These are phyloP conservation scores for Fusarium compactum DNA, from an alignment of 2,329 filamentous ascomycete species.

Conservation along the genomic window DNA sequence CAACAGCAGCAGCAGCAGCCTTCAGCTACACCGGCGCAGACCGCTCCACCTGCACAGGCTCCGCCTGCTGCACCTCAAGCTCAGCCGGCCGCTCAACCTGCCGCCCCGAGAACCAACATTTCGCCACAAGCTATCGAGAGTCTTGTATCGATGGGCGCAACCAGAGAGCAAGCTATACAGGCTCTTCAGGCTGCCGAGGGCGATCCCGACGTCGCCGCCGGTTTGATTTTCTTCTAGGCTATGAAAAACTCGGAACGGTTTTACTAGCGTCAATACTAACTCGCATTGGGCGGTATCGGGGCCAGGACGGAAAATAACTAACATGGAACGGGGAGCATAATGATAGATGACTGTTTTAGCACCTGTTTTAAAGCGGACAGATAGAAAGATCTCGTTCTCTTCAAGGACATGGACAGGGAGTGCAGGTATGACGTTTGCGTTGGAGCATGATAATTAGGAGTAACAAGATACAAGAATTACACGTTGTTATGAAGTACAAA, in stretches of 20 bases:
- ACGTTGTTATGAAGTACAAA: slow-evolving; percentile 31
- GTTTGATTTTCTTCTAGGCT: slow-evolving; percentile 72
- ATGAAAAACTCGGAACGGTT: slow-evolving; percentile 10
- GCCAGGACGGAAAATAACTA: slow-evolving; percentile 27
- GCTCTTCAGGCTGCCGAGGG: slow-evolving; percentile 86
- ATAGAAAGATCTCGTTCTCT: slow-evolving; percentile 41
- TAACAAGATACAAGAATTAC: slow-evolving; percentile 33
- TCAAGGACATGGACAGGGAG: slow-evolving; percentile 14
- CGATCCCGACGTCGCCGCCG: slow-evolving; percentile 89
- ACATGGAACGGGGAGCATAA: slow-evolving; percentile 29
- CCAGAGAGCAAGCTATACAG: slow-evolving; percentile 79
- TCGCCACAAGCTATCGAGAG: slow-evolving; percentile 78
- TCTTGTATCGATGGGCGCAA: slow-evolving; percentile 82
- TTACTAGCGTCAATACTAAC: slow-evolving; percentile 22
- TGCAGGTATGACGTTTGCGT: slow-evolving; percentile 17
- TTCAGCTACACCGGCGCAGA: slow-evolving; percentile 33
- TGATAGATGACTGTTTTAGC: slow-evolving; percentile 40
- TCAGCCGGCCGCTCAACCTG: slow-evolving; percentile 46
- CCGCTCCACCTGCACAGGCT: slow-evolving; percentile 46
- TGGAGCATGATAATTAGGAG: slow-evolving; percentile 28
- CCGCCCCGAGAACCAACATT: slow-evolving; percentile 51
- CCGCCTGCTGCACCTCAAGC: slow-evolving; percentile 45
- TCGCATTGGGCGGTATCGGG: slow-evolving; percentile 21
- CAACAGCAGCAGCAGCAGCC: slow-evolving; percentile 35
- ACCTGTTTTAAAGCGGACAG: slow-evolving; percentile 31